Base-by-base conservation (phyloP, 345 rosid species). In the Citrus trifoliata region DNA sequence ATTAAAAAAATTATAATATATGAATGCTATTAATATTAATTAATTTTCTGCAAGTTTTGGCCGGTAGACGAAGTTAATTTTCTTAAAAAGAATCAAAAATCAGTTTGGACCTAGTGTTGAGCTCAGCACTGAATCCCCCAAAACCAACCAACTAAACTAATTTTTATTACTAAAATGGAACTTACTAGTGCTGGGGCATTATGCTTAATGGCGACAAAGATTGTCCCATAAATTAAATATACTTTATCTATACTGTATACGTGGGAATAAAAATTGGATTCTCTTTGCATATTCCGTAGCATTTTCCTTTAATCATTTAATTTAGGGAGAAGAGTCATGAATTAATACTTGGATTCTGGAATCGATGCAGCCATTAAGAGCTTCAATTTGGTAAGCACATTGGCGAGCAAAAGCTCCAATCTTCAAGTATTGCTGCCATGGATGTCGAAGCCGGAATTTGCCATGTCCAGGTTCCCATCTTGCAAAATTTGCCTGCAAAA, bases 401-500 rank as follows among this genome's bases (percentile, higher is more conserved):
- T 91, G 89, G 5, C 98, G 91, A 80, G 86, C 84, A 37, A 89
- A 81, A 35, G 87, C 84, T 62, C 90, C 97, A 48, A 93, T 78
- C 83, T 88, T 86, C 72, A 91, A 77, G 81, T 93, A 95, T 16
- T 85, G 87, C 79, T 90, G 82, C 97, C 97, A 95, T 0, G 98
- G 97, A 79, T 93, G 95, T 8, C 90, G 76, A 76, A 90, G 82
- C 64, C 77, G 67, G 84, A 95, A 93, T n/a, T 79, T 82, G 0
- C 98, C 98, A 70, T 90, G 98, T 0, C 87, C 80, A 8, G 98
- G 98, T 72, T 95, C 98, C 98, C 97, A 95, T 80, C 89, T 87
- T 2, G 98, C 95, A 73, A 90, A 90, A 81, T 93, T 91, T 46
- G 92, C 98, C 98, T 92, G 81, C 46, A 76, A 37, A 66, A 48